Conservation (phyloP, 2,329 filamentous ascomycete genomes). For the Pestalotiopsis sp. region DNA sequence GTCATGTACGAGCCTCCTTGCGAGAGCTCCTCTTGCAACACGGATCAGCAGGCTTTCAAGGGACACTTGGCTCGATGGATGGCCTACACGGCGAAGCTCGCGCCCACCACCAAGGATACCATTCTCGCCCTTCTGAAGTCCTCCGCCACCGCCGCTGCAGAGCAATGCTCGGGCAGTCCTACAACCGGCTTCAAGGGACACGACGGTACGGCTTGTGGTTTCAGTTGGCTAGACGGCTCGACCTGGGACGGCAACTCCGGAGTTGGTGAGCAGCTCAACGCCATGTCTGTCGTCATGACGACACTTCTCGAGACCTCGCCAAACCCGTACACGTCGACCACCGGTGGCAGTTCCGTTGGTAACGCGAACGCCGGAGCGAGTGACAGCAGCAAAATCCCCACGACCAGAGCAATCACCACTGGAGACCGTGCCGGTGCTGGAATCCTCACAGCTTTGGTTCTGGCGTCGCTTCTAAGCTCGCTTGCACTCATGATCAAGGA, state of each 20-base stretch:
- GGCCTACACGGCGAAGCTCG: conserved; percentile 40
- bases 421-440: conserved; percentile 32
- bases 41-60: conserved; percentile 40
- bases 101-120: conserved; percentile 25
- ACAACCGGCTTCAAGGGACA: conserved; percentile 21
- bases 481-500: conserved; percentile 12
- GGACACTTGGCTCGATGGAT: conserved; percentile 50
- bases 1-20: conserved; percentile 62
- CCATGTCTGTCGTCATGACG: conserved; percentile 52
- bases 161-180: conserved; percentile 26
- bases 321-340: conserved; percentile 21
- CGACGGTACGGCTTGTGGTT: conserved; percentile 50
- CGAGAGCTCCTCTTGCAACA: conserved; percentile 40
- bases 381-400: conserved; percentile 24
- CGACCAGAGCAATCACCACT: conserved; percentile 26
- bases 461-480: conserved; percentile 15
- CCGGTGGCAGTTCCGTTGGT: conserved; percentile 29
- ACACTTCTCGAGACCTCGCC: conserved; percentile 37
- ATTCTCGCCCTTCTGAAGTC: conserved; percentile 27
- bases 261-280: conserved; percentile 59
- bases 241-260: conserved; percentile 53
- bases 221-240: conserved; percentile 49
- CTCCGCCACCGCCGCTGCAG: conserved; percentile 42
- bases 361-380: conserved; percentile 26
- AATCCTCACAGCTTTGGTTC: conserved; percentile 26